Evolutionary conservation across 129 eudicot genomes (phyloP).

Genomic region (Heracleum sosnowskyi): DNA sequence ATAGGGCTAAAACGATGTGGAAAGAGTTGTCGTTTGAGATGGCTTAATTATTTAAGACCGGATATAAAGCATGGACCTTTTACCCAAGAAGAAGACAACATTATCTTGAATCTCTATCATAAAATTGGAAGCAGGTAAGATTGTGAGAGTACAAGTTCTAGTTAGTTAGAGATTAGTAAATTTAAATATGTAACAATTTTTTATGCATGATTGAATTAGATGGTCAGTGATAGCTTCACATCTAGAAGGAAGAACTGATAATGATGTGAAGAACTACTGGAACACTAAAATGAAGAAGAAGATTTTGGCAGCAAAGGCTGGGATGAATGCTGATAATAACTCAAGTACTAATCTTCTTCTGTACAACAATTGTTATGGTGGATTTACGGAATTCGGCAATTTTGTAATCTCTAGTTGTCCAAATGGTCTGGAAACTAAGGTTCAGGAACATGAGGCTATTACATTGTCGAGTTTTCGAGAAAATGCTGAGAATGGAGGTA

Average conservation of each 20-base stretch:
- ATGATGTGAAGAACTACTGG: constrained; percentile 80
- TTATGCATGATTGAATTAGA: constrained; percentile 14
- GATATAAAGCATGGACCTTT: constrained; percentile 70
- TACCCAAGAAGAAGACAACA: constrained; percentile 59
- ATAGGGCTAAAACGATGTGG: constrained; percentile 75
- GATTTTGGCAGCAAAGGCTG: constrained; percentile 14
- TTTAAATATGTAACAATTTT: not conserved
- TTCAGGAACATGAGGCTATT: not conserved
- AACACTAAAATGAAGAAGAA: constrained; percentile 76
- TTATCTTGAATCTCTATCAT: constrained; percentile 40
- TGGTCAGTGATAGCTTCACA: constrained; percentile 79
- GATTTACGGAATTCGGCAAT: not conserved
- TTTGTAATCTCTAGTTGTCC: not conserved
- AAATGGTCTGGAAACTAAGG: not conserved
- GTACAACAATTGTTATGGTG: constrained; percentile 8
- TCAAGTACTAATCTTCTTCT: not conserved
- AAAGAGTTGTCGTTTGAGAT: constrained; percentile 67
- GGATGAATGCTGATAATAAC: not conserved
- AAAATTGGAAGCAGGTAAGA: constrained; percentile 62
- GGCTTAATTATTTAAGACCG: constrained; percentile 71
- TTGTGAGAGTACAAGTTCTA: not conserved
- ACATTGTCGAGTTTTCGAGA: constrained; percentile 3
- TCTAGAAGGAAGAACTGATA: constrained; percentile 70
- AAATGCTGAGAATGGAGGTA: not conserved
- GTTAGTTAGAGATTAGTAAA: not conserved